Base-by-base conservation (phyloP, 2,329 filamentous ascomycete species). In the Colletotrichum horii region DNA sequence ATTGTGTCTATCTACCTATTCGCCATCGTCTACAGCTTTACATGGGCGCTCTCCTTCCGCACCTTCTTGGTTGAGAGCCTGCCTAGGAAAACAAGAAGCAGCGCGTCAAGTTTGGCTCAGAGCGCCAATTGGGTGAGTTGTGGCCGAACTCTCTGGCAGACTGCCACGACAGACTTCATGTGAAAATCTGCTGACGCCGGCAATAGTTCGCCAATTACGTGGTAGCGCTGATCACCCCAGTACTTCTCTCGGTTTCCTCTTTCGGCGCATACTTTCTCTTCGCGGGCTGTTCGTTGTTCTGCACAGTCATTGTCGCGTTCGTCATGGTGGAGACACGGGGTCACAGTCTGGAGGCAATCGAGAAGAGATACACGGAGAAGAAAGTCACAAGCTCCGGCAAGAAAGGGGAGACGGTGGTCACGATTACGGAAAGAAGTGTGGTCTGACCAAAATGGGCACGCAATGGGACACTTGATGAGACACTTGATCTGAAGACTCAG, bases 61-160 rank as follows among this genome's bases (percentile, higher is more conserved):
- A 88, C 91, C 0, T 92, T 89, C 77, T 83, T 88, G 1, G 86
- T 89, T 0, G 91, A 93, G 79, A 91, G 90, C 58, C 88, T 91
- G 78, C 90, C 90, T 0, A 84, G 88, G 26, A 83, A 84, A 12
- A 92, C 90, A 1, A 84, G 91, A 3, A 90, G 89, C 3, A 88
- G 87, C 16, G 90, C 90, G 2, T 90, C 88, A 0, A 88, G 87
- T 62, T 80, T 92, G 32, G 90, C 89, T 1, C 88, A 91, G 71
- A 87, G 89, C 4, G 84, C 86, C 19, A 90, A 91, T 64, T 91
- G 89, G 85, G 84, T 86, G 61, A 74, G 82, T 79, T 3, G 32
- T 26, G 2, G 22, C 22, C 16, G 15, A 58, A 19, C 14, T 30
- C 9, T 58, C 26, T 12, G 4, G 22, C 24, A 12, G 3, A 58